Percentiles rank a stretch among this genome's conserved stretches.
Evolutionary conservation across 768 basidiomycete species (phyloP).

Genomic region (Leccinum truebloodii): DNA sequence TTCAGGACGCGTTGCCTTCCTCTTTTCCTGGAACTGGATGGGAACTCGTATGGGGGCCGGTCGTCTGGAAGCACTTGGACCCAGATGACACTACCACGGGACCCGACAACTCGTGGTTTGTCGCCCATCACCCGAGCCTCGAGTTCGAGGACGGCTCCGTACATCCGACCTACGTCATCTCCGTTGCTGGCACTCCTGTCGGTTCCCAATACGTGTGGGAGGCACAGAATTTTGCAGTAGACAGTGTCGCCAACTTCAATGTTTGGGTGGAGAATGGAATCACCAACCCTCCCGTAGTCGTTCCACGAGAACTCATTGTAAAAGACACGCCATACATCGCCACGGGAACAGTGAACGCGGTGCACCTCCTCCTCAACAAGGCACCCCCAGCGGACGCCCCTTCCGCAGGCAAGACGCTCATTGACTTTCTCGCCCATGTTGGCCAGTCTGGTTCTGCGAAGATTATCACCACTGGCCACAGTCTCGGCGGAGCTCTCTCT

Average conservation of each 20-base stretch:
- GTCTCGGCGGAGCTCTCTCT: conserved; percentile 13
- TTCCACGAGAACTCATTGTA: background rate
- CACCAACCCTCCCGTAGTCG: background rate
- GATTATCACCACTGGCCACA: conserved; percentile 14
- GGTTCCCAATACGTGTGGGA: background rate
- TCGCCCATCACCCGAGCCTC: conserved; percentile 8
- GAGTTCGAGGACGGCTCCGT: background rate
- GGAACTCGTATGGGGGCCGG: conserved; percentile 17
- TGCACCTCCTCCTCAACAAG: conserved; percentile 2
- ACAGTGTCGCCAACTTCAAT: conserved; percentile 5
- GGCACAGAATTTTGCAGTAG: conserved; percentile 12
- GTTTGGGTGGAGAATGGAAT: conserved; percentile 6
- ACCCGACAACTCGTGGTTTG: conserved; percentile 17
- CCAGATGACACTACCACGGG: background rate
- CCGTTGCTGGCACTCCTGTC: conserved; percentile 12
- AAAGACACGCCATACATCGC: conserved; percentile 1
- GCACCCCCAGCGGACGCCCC: background rate
- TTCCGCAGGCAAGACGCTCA: background rate
- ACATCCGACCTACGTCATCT: conserved; percentile 13
- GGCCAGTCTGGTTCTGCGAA: background rate
- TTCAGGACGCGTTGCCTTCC: background rate
- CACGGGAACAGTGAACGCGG: conserved; percentile 3
- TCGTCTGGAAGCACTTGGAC: conserved; percentile 6
- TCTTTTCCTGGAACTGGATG: background rate
- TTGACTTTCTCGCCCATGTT: conserved; percentile 3